Base-by-base conservation (phyloP, 75 land plant genomes). In the Selaginella moellendorffii region DNA sequence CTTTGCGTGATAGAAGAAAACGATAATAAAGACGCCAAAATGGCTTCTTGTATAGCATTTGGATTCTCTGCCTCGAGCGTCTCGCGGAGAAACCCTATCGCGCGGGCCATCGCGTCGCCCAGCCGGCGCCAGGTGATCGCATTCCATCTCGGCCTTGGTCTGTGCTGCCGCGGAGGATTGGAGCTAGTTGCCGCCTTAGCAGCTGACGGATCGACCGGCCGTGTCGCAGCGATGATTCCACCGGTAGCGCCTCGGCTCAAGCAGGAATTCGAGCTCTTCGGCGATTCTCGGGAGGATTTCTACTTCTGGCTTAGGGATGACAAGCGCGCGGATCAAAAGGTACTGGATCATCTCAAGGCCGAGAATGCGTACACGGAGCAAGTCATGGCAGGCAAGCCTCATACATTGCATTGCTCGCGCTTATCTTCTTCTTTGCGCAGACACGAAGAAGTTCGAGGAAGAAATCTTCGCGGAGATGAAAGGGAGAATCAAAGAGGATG, bases 291-390 rank as follows among this genome's bases (percentile, higher is more conserved):
- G 42, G 68, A 77, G 67, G 97, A 92, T 70, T 59, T 77, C 54
- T 92, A 92, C 68, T 88, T 83, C 71, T 92, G 97, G 97, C 82
- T 92, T 54, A 81, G 97, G 2, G 97, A 92, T 52, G 97, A 92
- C 62, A 76, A 85, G 61, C 79, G 95, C 21, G 31, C 80, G n/a
- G 54, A 88, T 56, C 83, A 88, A 22, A 78, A 83, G 21, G 72
- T 92, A 54, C 67, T 92, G 36, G 52, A 79, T 26, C 73, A 92
- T 60, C 85, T 88, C 30, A 28, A 66, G 23, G 71, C 69, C 22
- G 97, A 92, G 68, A 92, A 88, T 69, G 68, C 62, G 9, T 88
- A 92, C 61, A 80, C 95, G 21, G 86, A 84, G 29, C 62, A 46
- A 29, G 69, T 81, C 65, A 85, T 92, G 95, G 66, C 84, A 25